phyloP scores from a whole-genome alignment of 2,329 filamentous ascomycete species.

The Aspergillus quadricinctus region DNA sequence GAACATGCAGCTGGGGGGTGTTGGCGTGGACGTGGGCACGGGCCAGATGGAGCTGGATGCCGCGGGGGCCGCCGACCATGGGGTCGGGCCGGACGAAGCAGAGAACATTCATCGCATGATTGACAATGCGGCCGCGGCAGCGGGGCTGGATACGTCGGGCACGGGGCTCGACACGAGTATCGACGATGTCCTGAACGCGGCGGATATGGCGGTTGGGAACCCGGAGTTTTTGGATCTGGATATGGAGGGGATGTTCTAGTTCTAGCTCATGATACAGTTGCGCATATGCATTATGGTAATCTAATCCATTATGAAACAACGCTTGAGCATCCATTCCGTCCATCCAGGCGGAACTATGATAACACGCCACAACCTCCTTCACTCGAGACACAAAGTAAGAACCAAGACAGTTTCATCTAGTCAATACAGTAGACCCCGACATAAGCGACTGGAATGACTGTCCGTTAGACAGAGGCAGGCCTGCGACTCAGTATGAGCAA shows the following conservation, averaged over 20 bases:
- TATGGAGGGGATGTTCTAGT: constrained; percentile 43
- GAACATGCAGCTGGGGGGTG: constrained; percentile 35
- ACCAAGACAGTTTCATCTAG: too few species aligned
- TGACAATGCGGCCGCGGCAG: constrained; percentile 33
- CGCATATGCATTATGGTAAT: not conserved
- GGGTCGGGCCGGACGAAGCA: constrained; percentile 18
- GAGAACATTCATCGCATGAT: constrained; percentile 38
- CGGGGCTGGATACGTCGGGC: constrained; percentile 20
- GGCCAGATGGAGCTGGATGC: constrained; percentile 32
- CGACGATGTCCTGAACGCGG: constrained; percentile 42
- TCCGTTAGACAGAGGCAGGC: too few species aligned
- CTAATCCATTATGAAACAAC: not conserved
- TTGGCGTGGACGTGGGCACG: constrained; percentile 16
- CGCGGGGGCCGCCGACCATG: constrained; percentile 10
- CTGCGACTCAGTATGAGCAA: too few species aligned
- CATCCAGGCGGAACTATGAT: too few species aligned
- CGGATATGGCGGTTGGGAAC: constrained; percentile 41
- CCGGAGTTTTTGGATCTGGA: constrained; percentile 43
- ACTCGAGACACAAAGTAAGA: too few species aligned
- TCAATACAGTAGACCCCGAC: too few species aligned
- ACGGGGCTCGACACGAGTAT: constrained; percentile 35
- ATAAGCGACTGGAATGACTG: too few species aligned
- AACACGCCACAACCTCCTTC: too few species aligned
- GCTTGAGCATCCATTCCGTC: too few species aligned
- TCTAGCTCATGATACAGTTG: not conserved